Evolutionary conservation across 2,329 filamentous ascomycete genomes (phyloP).

Genomic region (Phialophora macrospora): DNA sequence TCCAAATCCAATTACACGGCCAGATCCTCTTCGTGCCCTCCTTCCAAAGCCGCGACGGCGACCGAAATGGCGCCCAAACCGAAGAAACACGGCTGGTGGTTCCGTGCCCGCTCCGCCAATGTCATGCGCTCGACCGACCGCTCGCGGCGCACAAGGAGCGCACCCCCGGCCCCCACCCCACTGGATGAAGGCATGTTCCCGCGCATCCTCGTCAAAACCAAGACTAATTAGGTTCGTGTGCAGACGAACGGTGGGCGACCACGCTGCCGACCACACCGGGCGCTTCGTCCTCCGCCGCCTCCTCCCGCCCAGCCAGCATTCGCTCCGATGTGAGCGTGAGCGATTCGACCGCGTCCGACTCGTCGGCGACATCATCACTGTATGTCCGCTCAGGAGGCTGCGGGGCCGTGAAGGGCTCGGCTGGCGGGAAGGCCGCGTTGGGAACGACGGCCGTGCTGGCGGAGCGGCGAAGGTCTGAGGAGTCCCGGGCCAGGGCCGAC

Average conservation of each 20-base stretch:
- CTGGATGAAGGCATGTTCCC: slow-evolving; percentile 10
- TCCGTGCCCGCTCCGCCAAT: slow-evolving; percentile 1
- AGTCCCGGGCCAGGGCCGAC: not conserved
- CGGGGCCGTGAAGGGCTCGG: not conserved
- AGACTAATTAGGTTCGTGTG: not conserved
- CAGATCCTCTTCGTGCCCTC: not conserved
- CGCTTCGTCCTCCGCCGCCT: not conserved
- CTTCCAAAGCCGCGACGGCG: not conserved
- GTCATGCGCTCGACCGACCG: not conserved
- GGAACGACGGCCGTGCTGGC: not conserved
- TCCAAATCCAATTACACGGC: not conserved
- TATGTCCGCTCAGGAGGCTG: not conserved
- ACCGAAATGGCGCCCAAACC: not conserved
- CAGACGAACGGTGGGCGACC: not conserved
- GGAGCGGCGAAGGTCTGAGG: not conserved
- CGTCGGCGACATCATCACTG: not conserved
- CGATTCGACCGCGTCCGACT: not conserved
- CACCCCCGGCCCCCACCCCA: not conserved
- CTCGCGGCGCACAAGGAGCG: not conserved
- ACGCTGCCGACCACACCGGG: too few relatives aligned
- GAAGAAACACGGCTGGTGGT: slow-evolving; percentile 4
- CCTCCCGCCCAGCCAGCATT: not conserved
- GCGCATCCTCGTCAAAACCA: not conserved
- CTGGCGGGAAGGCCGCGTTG: not conserved
- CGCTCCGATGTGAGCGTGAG: not conserved